Percentiles rank a stretch among this genome's conserved stretches.
These are phyloP conservation scores for Mycosphaerella arachidis DNA, from an alignment of 2,329 filamentous ascomycete genomes.

Conservation along the genomic window DNA sequence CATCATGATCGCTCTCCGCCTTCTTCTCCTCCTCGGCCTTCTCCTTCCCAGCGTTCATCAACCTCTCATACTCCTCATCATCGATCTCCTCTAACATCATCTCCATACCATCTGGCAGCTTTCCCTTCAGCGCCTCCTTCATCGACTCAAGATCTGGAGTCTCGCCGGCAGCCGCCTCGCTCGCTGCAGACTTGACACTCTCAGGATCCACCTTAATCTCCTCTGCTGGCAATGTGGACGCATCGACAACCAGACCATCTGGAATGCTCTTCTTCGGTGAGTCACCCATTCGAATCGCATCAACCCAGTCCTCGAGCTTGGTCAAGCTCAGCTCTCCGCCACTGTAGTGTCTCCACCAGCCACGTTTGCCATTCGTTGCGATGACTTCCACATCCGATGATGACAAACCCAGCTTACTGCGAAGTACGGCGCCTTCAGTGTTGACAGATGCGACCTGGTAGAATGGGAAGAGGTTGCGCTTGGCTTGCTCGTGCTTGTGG, in stretches of 20 bases:
- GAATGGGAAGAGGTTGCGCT: constrained; percentile 74
- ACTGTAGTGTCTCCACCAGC: constrained; percentile 77
- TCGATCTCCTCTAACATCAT: constrained; percentile 34
- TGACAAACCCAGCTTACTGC: constrained; percentile 59
- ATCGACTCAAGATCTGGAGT: constrained; percentile 16
- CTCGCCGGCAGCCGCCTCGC: constrained; percentile 8
- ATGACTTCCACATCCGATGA: constrained; percentile 63
- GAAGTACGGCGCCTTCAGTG: constrained; percentile 51
- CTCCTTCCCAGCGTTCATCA: constrained; percentile 26
- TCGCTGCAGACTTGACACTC: constrained; percentile 11
- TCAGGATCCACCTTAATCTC: constrained; percentile 20
- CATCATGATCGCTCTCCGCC: constrained; percentile 25
- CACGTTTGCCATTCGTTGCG: constrained; percentile 76
- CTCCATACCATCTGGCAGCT: constrained; percentile 31
- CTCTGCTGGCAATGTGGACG: constrained; percentile 26
- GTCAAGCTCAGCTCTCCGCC: constrained; percentile 50
- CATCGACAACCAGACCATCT: constrained; percentile 41
- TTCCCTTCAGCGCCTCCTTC: constrained; percentile 23
- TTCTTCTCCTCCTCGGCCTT: constrained; percentile 5
- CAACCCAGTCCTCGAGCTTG: constrained; percentile 78
- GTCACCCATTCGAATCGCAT: constrained; percentile 85
- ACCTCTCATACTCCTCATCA: constrained; percentile 31
- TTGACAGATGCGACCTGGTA: constrained; percentile 66
- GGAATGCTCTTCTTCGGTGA: constrained; percentile 68
- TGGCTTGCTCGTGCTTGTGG: constrained; percentile 65